Evolutionary conservation across 768 basidiomycete species (phyloP), one percentile per base, ranked within the genome.

Genomic region (Dioszegia aurantiaca): DNA sequence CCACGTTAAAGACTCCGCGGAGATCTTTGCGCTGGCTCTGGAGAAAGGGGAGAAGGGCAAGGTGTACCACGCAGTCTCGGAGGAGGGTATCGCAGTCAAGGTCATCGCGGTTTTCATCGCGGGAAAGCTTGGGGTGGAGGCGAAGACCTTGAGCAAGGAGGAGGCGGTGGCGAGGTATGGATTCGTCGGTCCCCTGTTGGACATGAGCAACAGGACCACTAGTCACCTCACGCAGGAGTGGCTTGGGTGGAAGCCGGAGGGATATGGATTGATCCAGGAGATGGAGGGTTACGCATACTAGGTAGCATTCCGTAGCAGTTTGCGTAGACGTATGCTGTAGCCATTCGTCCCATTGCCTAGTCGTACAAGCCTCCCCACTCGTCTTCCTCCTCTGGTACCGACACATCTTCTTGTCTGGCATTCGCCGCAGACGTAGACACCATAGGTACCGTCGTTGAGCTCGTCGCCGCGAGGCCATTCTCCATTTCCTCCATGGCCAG

Each of bases 401-500:
- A 72, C 49, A 71, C 72, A 47, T 74, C 72, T 31, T 69, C 68
- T 30, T 64, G 65, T 14, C 62, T 58, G 23, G 53, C 17, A 21
- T 16, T 42, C 4, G 51, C 39, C 11, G 47, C 61, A 28, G 45
- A 45, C 33, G 65, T 49, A 44, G 60, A 33, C 14, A 14, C 33
- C 6, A 14, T 14, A 33, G 33, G 33, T 6, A 33, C 33, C 33
- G 33, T 14, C 33, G 33, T 6, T 6, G 33, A 33, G 33, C 33
- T n/a, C n/a, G n/a, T n/a, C n/a, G n/a, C 19, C 14, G 10, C 43
- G 72, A 84, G 87, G 84, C 16, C 26, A 39, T 81, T 68, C 53
- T 88, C 77, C 40, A 86, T 79, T 62, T 85, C 82, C 85, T 89
- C 89, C 81, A 88, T 83, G 5, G 87, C 87, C 61, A 63, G 57